Evolutionary conservation across 2,329 filamentous ascomycete species (phyloP), one percentile per base, ranked within the genome.

Genomic region (Cladosporium sp.): DNA sequence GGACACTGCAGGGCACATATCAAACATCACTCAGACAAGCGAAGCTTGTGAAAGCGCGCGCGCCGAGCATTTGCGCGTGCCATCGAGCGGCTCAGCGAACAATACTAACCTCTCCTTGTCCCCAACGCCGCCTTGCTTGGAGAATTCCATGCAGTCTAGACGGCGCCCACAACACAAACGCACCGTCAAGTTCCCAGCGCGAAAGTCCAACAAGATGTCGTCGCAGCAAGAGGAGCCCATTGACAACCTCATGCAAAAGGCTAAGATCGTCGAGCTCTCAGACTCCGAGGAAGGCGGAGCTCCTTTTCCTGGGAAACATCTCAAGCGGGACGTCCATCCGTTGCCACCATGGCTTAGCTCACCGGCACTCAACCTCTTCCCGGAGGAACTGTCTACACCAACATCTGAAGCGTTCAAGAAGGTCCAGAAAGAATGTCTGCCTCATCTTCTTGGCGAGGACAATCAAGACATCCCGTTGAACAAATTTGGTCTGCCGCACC

Each of bases 401-500:
- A 52, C 56, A 15, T 59, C 56, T 4, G 38, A 59, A n/a, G 56
- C 56, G 11, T 59, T 51, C 47, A 45, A 43, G 11, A 52, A 59
- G 15, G 49, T 52, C 30, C 56, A 36, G n/a, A 52, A 51, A 9
- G 56, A 59, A n/a, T 71, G 69, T 55, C 56, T 71, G 6, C 66
- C 69, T 6, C 60, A 65, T 15, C 61, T 72, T 11, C 64, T 62
- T 2, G 64, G 61, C n/a, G 56, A 66, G 51, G 59, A 66, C 49
- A 59, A 78, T 78, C 51, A 77, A 81, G 76, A 79, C 22, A 73
- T 75, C 19, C 73, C 75, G 5, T 60, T 67, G 25, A 96, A 96
- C 74, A 76, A 76, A 54, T 79, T 87, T 71, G 92, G 91, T 14
- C 77, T 97, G 37, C 89, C 91, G 14, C 81, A 80, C 59, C 82